Conservation (phyloP, 2,329 filamentous ascomycete genomes). For the Fusarium sulawesiense region DNA sequence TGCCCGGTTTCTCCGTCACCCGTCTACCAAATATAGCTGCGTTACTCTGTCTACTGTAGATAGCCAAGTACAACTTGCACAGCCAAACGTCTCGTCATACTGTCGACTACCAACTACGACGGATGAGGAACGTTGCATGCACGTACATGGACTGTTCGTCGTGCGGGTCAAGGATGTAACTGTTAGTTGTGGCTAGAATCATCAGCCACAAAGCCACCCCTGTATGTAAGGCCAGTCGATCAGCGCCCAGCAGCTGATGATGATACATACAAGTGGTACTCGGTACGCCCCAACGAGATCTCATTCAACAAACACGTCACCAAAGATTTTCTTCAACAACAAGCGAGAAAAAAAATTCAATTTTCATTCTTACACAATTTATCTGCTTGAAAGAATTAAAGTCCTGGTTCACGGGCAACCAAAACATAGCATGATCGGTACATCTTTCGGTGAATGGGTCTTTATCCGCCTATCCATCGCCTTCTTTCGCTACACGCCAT, state of each 20-base stretch:
- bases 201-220: slow-evolving; percentile 34
- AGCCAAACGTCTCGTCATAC: not conserved
- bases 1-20: not conserved
- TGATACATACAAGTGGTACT: slow-evolving; percentile 9
- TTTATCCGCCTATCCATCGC: slow-evolving; percentile 60
- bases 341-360: not conserved
- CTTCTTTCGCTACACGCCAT: slow-evolving; percentile 57
- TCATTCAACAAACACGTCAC: slow-evolving; percentile 36
- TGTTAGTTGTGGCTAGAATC: not conserved
- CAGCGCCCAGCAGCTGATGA: not conserved
- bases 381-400: not conserved
- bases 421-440: slow-evolving; percentile 51
- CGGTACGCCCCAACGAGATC: slow-evolving; percentile 31
- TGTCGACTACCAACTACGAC: not conserved
- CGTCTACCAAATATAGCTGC: not conserved
- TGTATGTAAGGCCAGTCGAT: slow-evolving; percentile 12
- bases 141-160: not conserved
- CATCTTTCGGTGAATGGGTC: slow-evolving; percentile 54
- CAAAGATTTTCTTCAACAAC: not conserved
- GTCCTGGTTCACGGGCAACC: slow-evolving; percentile 1
- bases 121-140: not conserved
- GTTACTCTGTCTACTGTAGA: not conserved
- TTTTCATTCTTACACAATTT: not conserved
- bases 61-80: not conserved
- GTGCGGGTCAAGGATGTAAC: not conserved